Conservation (phyloP, 352 stramenopile genomes). For the Pythium insidiosum region DNA sequence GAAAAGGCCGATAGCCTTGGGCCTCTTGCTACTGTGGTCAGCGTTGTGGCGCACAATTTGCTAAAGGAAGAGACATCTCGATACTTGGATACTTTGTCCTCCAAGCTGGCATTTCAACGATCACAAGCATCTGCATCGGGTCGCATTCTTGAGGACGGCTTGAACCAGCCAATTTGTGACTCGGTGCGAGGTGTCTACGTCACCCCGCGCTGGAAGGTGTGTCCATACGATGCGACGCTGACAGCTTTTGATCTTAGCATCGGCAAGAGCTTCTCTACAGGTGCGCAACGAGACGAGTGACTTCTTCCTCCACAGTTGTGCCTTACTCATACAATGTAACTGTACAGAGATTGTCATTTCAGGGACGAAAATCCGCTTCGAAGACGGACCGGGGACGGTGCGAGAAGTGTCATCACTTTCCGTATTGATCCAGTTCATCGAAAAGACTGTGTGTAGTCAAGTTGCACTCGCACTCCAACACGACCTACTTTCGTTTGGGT, state of each 20-base stretch:
- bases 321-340: too few relatives aligned
- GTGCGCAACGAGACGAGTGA: too few relatives aligned
- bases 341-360: constrained; percentile 64
- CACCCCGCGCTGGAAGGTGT: constrained; percentile 72
- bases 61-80: constrained; percentile 65
- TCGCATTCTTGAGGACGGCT: constrained; percentile 65
- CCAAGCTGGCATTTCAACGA: constrained; percentile 52
- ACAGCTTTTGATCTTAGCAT: constrained; percentile 76
- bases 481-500: constrained; percentile 58
- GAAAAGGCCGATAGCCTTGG: constrained; percentile 38
- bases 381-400: constrained; percentile 45
- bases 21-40: constrained; percentile 47
- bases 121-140: constrained; percentile 42
- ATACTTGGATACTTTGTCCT: constrained; percentile 68
- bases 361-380: constrained; percentile 67
- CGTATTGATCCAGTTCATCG: constrained; percentile 57
- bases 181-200: constrained; percentile 75
- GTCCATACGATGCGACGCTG: constrained; percentile 65
- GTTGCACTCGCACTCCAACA: constrained; percentile 57
- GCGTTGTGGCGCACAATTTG: constrained; percentile 64
- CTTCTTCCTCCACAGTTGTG: too few relatives aligned
- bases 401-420: constrained; percentile 54
- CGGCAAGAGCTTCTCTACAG: constrained; percentile 77
- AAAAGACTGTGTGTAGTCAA: constrained; percentile 70
- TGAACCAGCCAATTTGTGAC: constrained; percentile 78